Base-by-base conservation (phyloP, 2,329 filamentous ascomycete species). In the Cytospora schulzeri region DNA sequence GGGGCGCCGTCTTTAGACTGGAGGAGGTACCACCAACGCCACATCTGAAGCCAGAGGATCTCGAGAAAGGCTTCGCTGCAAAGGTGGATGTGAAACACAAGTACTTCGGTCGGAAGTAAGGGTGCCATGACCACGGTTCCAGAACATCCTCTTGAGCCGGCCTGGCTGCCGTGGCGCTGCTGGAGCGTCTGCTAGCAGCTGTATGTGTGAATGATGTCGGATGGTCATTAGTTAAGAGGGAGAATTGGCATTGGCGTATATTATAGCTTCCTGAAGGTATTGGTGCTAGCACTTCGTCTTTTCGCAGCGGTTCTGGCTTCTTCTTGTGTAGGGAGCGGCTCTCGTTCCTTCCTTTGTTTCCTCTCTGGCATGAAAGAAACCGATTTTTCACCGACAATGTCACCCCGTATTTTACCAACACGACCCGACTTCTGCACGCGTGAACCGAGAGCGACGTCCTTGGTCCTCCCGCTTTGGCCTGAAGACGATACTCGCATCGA, bases 261-360 rank as follows among this genome's bases (percentile, higher is more conserved):
- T 75, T 78, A 89, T 80, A 91, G 82, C 72, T 81, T 84, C 74
- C 89, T 85, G 75, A 93, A 91, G 50, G 88, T 88, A 76, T 94
- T 93, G 60, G 83, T 84, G 76, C 90, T 92, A 58, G 91, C 91
- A 76, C 89, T 93, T 71, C 91, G 81, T 71, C 91, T 85, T 63
- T 74, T 73, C 62, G 79, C 78, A 33, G 73, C 74, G 45, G 72
- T 72, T 69, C 75, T 78, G 52, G 73, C 74, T 53, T 35, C 33
- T 35, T 35, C 33, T 15, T 73, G 71, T 31, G 73, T 72, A 29
- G 73, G 70, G 29, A 75, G 70, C 45, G 75, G 73, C 65, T 74
- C 69, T 45, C 75, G 68, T 69, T 81, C 75, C 73, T 80, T 78
- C 71, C 83, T 86, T 74, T 78, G 85, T 69, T 75, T 81, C 11